A percentile compares a stretch with the other conserved stretches of the same genome.
Conservation (phyloP, 306 rosid genomes). For the Sindora glabra region DNA sequence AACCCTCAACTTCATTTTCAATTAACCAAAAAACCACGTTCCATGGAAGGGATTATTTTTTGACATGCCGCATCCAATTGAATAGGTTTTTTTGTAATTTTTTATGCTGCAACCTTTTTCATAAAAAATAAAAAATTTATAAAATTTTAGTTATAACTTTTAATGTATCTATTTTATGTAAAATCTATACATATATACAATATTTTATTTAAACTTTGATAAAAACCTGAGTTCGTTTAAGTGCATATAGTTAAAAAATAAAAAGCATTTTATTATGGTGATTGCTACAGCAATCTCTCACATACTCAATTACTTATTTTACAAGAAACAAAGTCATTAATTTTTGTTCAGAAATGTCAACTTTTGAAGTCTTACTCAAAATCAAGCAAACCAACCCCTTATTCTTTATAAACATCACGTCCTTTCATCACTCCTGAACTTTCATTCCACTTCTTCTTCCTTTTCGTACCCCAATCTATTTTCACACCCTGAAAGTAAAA, state of each 20-base stretch:
- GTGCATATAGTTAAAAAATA: neutral
- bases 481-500: neutral
- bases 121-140: too few relatives aligned
- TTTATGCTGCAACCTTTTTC: too few relatives aligned
- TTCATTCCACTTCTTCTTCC: conserved; percentile 18
- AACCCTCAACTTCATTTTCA: neutral
- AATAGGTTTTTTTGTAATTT: too few relatives aligned
- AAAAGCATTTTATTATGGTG: neutral
- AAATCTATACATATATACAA: too few relatives aligned
- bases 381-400: conserved; percentile 7
- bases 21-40: neutral
- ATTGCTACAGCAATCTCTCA: conserved; percentile 3
- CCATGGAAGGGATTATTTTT: too few relatives aligned
- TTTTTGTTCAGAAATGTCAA: conserved; percentile 24
- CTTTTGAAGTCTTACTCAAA: conserved; percentile 25
- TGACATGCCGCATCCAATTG: too few relatives aligned
- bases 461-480: neutral
- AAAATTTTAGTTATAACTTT: too few relatives aligned
- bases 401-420: conserved; percentile 32
- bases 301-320: conserved; percentile 19
- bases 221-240: too few relatives aligned
- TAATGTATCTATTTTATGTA: too few relatives aligned
- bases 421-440: conserved; percentile 10
- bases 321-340: conserved; percentile 24
- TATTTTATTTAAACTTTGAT: too few relatives aligned